Base-by-base conservation (phyloP, 768 basidiomycete genomes). In the Dioszegia aurantiaca region DNA sequence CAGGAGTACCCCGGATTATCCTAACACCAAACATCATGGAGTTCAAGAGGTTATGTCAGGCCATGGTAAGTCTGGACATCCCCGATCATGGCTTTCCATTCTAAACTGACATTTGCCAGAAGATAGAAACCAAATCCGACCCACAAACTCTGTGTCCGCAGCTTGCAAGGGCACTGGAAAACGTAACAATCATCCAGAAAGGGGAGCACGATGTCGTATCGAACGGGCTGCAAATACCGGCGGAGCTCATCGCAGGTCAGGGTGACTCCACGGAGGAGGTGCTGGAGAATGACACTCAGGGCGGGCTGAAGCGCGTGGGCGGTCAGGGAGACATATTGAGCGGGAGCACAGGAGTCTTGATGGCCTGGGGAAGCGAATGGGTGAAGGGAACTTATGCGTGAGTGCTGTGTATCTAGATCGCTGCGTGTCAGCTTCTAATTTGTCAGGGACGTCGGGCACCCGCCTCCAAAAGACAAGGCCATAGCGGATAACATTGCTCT, bases 301-400 rank as follows among this genome's bases (percentile, higher is more conserved):
- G 95, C 1, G 92, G 94, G 1, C 65, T 89, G 67, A 94, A 94
- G 78, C 80, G 95, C 55, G 93, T 90, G 68, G 94, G 95, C 12
- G 95, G 95, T 0, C 95, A 98, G 74, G 95, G 95, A 0, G 95
- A 99, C 77, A 85, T 99, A 36, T 75, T 98, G 55, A 88, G 87
- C 67, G 95, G 95, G 12, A 81, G 83, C 42, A 87, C 91, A 10
- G 95, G 92, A 0, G 84, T 90, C 1, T 84, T 95, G 74, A 80
- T 98, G 65, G 93, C 93, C 3, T 99, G 95, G 94, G 90, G 88
- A 4, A 88, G 87, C 74, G 90, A 89, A 67, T 98, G 89, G 73
- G 90, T 93, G 69, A 84, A 84, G 42, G 88, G 91, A 16, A 83
- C 82, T 1, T 90, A 87, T 64, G 87, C 86, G 89, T 90, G 69